phyloP scores from a whole-genome alignment of 1,284 basidiomycete genomes.

The Ceratobasidium sp. region DNA sequence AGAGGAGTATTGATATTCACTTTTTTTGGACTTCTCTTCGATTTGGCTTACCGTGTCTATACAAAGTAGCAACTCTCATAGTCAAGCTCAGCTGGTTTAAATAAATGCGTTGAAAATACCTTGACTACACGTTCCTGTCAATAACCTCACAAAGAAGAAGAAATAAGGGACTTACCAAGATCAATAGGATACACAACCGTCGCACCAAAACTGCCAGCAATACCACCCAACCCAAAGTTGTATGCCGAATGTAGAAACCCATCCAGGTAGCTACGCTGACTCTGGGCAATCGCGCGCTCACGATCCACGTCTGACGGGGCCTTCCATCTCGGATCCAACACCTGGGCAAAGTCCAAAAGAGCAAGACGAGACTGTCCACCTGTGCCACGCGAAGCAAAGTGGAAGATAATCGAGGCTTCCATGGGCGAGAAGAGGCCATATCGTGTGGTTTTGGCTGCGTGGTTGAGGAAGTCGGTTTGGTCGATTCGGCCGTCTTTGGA shows the following conservation, averaged over 20 bases:
- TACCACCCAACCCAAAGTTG: slow-evolving; percentile 90
- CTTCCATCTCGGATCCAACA: slow-evolving; percentile 88
- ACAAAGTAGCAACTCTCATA: background rate
- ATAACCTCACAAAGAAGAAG: background rate
- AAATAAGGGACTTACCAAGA: slow-evolving; percentile 73
- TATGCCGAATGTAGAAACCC: slow-evolving; percentile 77
- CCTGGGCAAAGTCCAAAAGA: slow-evolving; percentile 87
- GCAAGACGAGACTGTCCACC: slow-evolving; percentile 74
- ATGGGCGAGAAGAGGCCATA: slow-evolving; percentile 95
- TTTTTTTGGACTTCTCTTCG: background rate
- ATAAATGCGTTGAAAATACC: slow-evolving; percentile 60
- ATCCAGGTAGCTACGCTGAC: slow-evolving; percentile 62
- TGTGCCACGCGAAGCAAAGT: slow-evolving; percentile 88
- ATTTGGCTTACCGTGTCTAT: slow-evolving; percentile 72
- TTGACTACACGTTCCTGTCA: slow-evolving; percentile 65
- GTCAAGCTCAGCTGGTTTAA: background rate
- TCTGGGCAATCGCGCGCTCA: slow-evolving; percentile 49
- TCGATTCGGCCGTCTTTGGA: slow-evolving; percentile 93
- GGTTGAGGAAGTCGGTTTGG: slow-evolving; percentile 83
- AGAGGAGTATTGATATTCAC: background rate
- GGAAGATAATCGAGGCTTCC: slow-evolving; percentile 96
- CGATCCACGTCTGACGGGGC: slow-evolving; percentile 69
- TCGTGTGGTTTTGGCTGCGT: slow-evolving; percentile 80
- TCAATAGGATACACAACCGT: slow-evolving; percentile 96
- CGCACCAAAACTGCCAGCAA: slow-evolving; percentile 93